A percentile compares a stretch with the other conserved stretches of the same genome.
These are phyloP conservation scores for Triangularia verruculosa DNA, from an alignment of 2,329 filamentous ascomycete genomes.

Conservation along the genomic window DNA sequence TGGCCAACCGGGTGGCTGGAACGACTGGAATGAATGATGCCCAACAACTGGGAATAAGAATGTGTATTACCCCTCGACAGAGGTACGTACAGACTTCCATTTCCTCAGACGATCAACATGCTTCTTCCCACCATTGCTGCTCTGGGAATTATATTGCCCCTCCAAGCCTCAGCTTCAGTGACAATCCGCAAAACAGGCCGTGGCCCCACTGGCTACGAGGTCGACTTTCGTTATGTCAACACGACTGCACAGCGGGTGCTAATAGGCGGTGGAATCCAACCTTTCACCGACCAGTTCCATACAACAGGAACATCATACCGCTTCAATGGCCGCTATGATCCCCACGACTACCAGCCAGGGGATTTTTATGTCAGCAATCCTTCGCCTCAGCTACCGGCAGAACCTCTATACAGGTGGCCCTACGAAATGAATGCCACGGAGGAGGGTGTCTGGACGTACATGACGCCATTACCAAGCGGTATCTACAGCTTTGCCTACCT, in stretches of 20 bases:
- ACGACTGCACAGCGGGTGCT: constrained; percentile 27
- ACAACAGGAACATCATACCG: constrained; percentile 23
- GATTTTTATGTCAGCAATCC: constrained; percentile 29
- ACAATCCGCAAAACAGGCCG: constrained; percentile 28
- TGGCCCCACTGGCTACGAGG: constrained; percentile 30
- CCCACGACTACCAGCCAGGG: constrained; percentile 30
- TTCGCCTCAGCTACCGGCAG: constrained; percentile 17
- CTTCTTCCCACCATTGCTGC: background rate
- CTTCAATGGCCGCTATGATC: constrained; percentile 27
- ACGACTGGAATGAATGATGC: background rate
- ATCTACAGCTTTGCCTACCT: constrained; percentile 32
- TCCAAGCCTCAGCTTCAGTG: constrained; percentile 22
- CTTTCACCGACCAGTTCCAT: constrained; percentile 32
- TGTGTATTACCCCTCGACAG: background rate
- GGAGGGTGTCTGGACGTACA: constrained; percentile 30
- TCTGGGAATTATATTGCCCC: background rate
- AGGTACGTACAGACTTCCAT: background rate
- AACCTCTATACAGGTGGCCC: constrained; percentile 31
- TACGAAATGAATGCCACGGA: constrained; percentile 29
- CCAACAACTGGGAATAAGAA: background rate
- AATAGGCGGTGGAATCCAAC: constrained; percentile 29
- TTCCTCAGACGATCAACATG: background rate
- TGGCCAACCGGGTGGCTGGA: background rate
- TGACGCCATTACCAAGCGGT: constrained; percentile 30
- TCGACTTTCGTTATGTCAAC: constrained; percentile 30